Percentiles rank a stretch among this genome's conserved stretches.
Conservation (phyloP, 2,329 filamentous ascomycete genomes). For the Taxawa tesnikishii region DNA sequence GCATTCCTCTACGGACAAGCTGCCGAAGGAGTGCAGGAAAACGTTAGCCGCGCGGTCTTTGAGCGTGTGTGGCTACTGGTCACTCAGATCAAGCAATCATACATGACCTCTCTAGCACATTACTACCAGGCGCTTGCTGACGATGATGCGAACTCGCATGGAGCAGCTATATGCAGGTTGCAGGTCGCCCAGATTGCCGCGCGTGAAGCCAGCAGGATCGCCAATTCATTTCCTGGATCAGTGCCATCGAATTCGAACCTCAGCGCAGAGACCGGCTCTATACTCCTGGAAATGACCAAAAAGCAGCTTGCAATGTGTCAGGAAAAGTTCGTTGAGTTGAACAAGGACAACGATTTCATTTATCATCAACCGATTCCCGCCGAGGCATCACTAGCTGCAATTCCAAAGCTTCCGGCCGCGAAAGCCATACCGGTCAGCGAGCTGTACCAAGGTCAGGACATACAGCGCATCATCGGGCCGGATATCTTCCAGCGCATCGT, state of each 20-base stretch:
- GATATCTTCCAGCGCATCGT: conserved; percentile 97
- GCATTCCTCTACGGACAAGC: conserved; percentile 80
- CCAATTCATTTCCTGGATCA: conserved; percentile 68
- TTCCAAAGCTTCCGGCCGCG: conserved; percentile 84
- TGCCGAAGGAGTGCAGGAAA: conserved; percentile 81
- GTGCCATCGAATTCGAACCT: conserved; percentile 75
- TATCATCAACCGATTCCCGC: conserved; percentile 88
- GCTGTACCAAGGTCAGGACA: conserved; percentile 92
- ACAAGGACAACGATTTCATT: conserved; percentile 96
- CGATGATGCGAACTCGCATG: conserved; percentile 77
- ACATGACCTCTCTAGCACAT: conserved; percentile 77
- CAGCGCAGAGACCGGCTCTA: conserved; percentile 60
- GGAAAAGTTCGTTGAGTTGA: conserved; percentile 62
- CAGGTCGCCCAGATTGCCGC: conserved; percentile 68
- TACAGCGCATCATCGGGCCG: conserved; percentile 89
- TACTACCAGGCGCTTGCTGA: conserved; percentile 91
- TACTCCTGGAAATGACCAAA: conserved; percentile 70
- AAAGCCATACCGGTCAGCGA: conserved; percentile 97
- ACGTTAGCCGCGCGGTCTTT: conserved; percentile 80
- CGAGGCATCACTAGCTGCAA: conserved; percentile 67
- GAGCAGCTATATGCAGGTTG: conserved; percentile 70
- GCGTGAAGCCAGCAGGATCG: conserved; percentile 64
- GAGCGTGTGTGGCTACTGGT: conserved; percentile 88
- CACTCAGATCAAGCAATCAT: conserved; percentile 67
- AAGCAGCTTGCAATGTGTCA: conserved; percentile 70